phyloP scores from a whole-genome alignment of 805 yeast species.

The Candida andamanensis region DNA sequence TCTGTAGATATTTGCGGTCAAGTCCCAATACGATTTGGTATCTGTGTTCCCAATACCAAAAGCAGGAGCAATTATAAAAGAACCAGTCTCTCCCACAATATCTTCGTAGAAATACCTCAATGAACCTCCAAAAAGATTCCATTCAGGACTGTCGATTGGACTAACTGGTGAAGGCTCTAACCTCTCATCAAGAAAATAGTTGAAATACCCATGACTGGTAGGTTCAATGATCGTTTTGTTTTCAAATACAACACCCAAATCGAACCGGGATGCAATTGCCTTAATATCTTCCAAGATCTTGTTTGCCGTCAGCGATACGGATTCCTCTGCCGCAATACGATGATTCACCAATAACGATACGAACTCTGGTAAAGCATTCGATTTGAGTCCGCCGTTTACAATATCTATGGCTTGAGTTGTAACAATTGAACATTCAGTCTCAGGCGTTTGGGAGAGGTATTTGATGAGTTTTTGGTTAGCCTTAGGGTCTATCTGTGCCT shows the following conservation, averaged over 20 bases:
- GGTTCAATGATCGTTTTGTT: conserved; percentile 10
- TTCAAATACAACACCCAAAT: conserved; percentile 30
- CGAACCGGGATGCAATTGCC: conserved; percentile 30
- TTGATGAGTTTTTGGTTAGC: conserved; percentile 36
- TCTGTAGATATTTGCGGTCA: conserved; percentile 33
- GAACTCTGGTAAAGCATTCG: conserved; percentile 48
- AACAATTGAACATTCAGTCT: conserved; percentile 32
- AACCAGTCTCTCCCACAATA: conserved; percentile 20
- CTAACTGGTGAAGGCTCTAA: conserved; percentile 38
- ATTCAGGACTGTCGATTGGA: conserved; percentile 25
- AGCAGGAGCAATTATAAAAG: conserved; percentile 29
- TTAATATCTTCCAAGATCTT: conserved; percentile 28
- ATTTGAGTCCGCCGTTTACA: conserved; percentile 44
- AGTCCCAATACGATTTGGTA: conserved; percentile 38
- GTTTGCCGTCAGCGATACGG: conserved; percentile 26
- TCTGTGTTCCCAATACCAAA: conserved; percentile 38
- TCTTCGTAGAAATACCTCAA: conserved; percentile 36
- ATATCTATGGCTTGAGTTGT: conserved; percentile 49
- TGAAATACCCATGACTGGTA: conserved; percentile 21
- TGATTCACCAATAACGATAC: conserved; percentile 41
- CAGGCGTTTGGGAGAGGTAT: conserved; percentile 21
- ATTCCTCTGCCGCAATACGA: conserved; percentile 42
- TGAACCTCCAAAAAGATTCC: conserved; percentile 34
- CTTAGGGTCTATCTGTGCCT: conserved; percentile 26
- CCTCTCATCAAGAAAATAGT: conserved; percentile 19